phyloP scores from a whole-genome alignment of 2,329 filamentous ascomycete genomes.

The Aspergillus neoniger region DNA sequence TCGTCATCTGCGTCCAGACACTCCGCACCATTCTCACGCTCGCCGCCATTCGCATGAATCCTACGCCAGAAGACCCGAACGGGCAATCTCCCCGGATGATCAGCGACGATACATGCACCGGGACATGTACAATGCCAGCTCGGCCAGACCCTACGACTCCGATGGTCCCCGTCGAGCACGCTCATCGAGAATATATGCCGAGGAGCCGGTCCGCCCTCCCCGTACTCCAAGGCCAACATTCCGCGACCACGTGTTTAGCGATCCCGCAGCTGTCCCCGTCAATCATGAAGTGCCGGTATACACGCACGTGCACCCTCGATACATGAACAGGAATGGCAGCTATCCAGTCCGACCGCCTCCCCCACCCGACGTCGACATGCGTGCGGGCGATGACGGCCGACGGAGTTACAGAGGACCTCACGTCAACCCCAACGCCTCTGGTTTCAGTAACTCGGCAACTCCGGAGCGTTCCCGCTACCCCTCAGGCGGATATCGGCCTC shows the following conservation, averaged over 20 bases:
- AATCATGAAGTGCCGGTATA: conserved; percentile 15
- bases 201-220: conserved; percentile 17
- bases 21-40: conserved; percentile 25
- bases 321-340: conserved; percentile 14
- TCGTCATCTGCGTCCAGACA: conserved; percentile 10
- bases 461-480: conserved; percentile 2
- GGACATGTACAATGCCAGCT: conserved; percentile 10
- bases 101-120: conserved; percentile 14
- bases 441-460: conserved; percentile 10
- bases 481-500: not conserved
- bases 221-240: conserved; percentile 12
- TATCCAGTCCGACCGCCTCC: conserved; percentile 25
- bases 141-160: conserved; percentile 21
- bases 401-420: conserved; percentile 27
- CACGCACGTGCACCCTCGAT: conserved; percentile 19
- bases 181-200: conserved; percentile 12
- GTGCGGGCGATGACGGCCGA: conserved; percentile 27
- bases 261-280: conserved; percentile 14
- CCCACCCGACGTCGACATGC: conserved; percentile 25
- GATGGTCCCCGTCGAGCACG: conserved; percentile 21
- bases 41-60: conserved; percentile 43
- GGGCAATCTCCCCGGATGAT: conserved; percentile 31
- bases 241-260: conserved; percentile 21
- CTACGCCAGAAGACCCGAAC: conserved; percentile 32
- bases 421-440: conserved; percentile 3